Base-by-base conservation (phyloP, 441 rosid species). In the Populus hybrid region DNA sequence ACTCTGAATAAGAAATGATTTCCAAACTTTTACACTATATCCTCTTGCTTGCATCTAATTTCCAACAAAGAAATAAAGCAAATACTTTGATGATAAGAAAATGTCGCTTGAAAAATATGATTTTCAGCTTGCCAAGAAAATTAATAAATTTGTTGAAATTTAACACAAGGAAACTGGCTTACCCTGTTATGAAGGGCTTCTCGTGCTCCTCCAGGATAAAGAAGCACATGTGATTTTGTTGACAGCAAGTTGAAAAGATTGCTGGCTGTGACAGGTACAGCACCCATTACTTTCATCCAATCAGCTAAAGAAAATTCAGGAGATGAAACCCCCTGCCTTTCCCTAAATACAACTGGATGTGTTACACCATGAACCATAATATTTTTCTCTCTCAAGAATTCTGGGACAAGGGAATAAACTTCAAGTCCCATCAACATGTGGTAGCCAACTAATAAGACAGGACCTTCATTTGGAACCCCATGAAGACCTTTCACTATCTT, bases 141-240 rank as follows among this genome's bases (percentile, higher is more conserved):
- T 19, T 3, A 72, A 28, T 24, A n/a, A 70, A 64, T 32, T 18
- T 67, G 36, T 65, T 46, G 26, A 74, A 70, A 59, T 19, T 7
- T 73, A 67, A 32, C 12, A 53, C 57, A 74, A 71, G 77, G 69
- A 64, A 70, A 26, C 66, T 68, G 66, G 46, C 82, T 50, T 75
- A 92, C 99, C 96, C 89, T 91, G 78, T 84, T 28, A 84, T 95
- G 99, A 79, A 92, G 89, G 82, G 94, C 99, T 84, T 95, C 99
- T 3, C 94, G 86, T 36, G 87, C 86, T 70, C 99, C 99, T 2
- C 98, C 98, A 1, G 99, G 99, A 80, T 91, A 95, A 78, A 95
- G 97, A 79, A 95, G 88, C 81, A 92, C 90, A 67, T 93, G 95
- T 11, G 97, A 87, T 30, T 92, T 89, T 40, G 85, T 67, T 36